Evolutionary conservation across 2,329 filamentous ascomycete genomes (phyloP), one percentile per base, ranked within the genome.

Genomic region (Nemania bipapillata): DNA sequence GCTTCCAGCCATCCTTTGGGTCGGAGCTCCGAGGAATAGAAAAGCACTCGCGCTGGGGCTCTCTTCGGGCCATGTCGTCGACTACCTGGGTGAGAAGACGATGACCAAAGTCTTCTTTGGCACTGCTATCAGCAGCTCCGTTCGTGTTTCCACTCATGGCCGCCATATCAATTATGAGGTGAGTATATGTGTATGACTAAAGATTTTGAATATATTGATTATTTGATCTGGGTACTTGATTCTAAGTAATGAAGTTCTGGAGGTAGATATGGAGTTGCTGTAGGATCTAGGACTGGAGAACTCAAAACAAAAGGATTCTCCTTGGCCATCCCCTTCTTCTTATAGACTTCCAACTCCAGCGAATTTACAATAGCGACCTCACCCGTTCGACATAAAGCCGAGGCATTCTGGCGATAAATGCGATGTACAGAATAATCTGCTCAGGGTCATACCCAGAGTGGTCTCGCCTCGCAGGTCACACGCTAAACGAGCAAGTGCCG

Each of bases 1-100:
- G 42, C 65, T 73, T 78, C 80, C 81, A 84, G 9, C 82, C 82
- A 56, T 83, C 81, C 20, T 77, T 73, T 9, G 80, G 79, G 40
- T 82, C 61, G 0, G 77, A 77, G 0, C 77, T 79, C 1, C 74
- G 72, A 4, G 82, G 81, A 11, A 80, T 68, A 6, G 76, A 77
- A 45, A 82, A 74, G 58, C 74, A 79, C 52, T 81, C 76, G n/a
- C 76, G 73, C 20, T 76, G 40, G 1, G 82, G 82, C 1, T 80
- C 76, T 4, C 61, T 74, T 4, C 61, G 59, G 24, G 82, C 82
- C 9, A 75, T 70, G 0, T 81, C 78, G 65, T 84, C 81, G 50
- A 84, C 73, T 52, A 83, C 73, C 63, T 80, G 74, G 22, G 81
- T 76, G 8, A 83, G 66, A 12, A 83, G 73, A 26, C 82, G 79